Base-by-base conservation (phyloP, 192 early-diverging fungal genomes). In the Helicostylum pulchrum region DNA sequence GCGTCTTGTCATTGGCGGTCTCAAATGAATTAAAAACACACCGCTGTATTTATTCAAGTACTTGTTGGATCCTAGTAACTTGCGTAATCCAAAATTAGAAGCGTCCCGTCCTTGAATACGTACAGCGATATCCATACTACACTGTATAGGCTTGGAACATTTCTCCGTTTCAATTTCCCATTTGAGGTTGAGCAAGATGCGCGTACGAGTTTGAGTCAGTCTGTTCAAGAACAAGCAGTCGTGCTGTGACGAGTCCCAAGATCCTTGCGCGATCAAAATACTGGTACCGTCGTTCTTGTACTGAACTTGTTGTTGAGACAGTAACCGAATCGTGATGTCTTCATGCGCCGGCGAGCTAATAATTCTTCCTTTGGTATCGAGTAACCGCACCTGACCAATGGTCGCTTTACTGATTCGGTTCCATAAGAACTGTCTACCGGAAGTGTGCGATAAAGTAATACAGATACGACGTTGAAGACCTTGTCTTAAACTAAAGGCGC, bases 211-310 rank as follows among this genome's bases (percentile, higher is more conserved):
- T 26, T 65, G 57, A 0, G 90, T 92, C 8, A 87, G 77, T 42
- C 77, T 54, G 59, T 92, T 87, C 14, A 92, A 70, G 47, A 88
- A 76, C 0, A 80, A 63, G 0, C 84, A 86, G 7, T 84, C 89
- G 50, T 90, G 85, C 0, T 91, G 78, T 0, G 89, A 89, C 10
- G 87, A 88, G 53, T 92, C 90, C 90, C 90, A 92, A 7, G 89
- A 74, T 20, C 82, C 84, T 5, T 79, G 73, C 7, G 80, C 76
- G 17, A 69, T 48, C 2, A 89, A 53, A 10, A 83, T 81, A 57
- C 85, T 83, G 1, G 88, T 86, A 12, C 89, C 89, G 56, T 90
- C 84, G 3, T 61, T 70, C 0, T 83, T 76, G 31, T 81, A 78
- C 10, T 80, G 65, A 7, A 78, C 74, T 20, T 68, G 71, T 61